Percentiles rank a stretch among this genome's conserved stretches.
These are phyloP conservation scores for Vaccinium macrocarpon DNA, from an alignment of 148 eudicot species.

Conservation along the genomic window DNA sequence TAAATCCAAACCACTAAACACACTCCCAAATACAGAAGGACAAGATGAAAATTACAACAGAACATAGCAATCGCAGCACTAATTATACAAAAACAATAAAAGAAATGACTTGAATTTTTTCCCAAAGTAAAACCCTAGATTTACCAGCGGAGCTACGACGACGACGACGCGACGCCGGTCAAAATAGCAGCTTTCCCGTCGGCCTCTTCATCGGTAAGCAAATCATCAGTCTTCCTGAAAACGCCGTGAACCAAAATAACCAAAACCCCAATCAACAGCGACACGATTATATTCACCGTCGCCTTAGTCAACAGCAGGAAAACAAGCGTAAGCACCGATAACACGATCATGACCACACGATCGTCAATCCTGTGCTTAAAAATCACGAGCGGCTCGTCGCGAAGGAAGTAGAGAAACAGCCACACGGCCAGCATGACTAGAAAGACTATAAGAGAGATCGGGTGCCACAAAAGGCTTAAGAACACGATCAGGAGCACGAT, in stretches of 20 bases:
- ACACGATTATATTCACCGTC: constrained; percentile 37
- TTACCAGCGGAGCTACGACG: not conserved
- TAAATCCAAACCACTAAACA: not conserved
- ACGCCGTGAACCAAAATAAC: constrained; percentile 51
- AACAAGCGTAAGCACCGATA: constrained; percentile 45
- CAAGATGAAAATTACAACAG: not conserved
- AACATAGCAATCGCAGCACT: not conserved
- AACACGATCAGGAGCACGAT: constrained; percentile 48
- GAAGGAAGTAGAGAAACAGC: constrained; percentile 71
- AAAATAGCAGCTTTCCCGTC: constrained; percentile 38
- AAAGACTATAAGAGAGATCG: constrained; percentile 76
- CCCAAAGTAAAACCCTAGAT: not conserved
- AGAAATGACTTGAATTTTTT: not conserved
- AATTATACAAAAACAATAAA: not conserved
- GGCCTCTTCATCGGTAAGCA: constrained; percentile 56
- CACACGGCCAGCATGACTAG: constrained; percentile 55
- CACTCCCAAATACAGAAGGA: not conserved
- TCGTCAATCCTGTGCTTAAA: constrained; percentile 40
- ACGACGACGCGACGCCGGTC: constrained; percentile 10
- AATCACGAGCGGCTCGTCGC: constrained; percentile 60
- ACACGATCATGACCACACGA: constrained; percentile 39
- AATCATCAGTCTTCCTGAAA: constrained; percentile 57
- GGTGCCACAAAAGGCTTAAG: constrained; percentile 75
- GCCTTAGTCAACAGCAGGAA: constrained; percentile 54
- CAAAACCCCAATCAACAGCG: constrained; percentile 38